Evolutionary conservation across 106 monocot species (phyloP), one percentile per base, ranked within the genome.

Genomic region (Dendrobium nobile): DNA sequence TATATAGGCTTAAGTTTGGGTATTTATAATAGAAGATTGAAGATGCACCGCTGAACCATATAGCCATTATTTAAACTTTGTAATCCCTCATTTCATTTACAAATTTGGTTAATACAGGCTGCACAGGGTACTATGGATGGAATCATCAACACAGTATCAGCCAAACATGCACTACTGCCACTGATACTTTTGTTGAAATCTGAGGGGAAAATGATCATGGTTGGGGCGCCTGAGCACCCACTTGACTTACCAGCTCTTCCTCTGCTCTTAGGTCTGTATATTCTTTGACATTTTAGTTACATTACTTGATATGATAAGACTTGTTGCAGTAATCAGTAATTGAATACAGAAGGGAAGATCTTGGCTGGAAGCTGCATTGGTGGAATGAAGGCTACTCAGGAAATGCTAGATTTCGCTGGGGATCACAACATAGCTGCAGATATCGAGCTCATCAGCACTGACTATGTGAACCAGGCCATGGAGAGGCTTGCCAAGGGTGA

Each of bases 361-460:
- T 47, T 96, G 77, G 88, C 87, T 0, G 96, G 96, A 5, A 96
- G 93, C 58, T 75, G 68, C 72, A 90, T 90, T 22, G 96, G 96
- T 48, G 93, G 96, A 16, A 85, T 96, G 45, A 84, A 83, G 41
- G 90, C 89, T 11, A 96, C 96, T 2, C 96, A 96, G 78, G 96
- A 96, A 88, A 96, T 96, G 96, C 67, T 96, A 22, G 93, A 93
- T 80, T 92, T 96, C 65, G 93, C 90, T 15, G 93, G 77, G 4
- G 81, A 93, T 82, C 87, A 93, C 82, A 84, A 84, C 73, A 85
- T 96, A 65, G 88, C 88, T 15, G 91, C 93, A 3, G 92, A 96
- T 28, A 87, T 96, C 9, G 93, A 96, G 87, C 83, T 96, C 33
- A 84, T 96, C 43, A 19, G 48, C 0, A 79, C 84, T 19, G 86